Percentiles rank a stretch among this genome's conserved stretches.
These are phyloP conservation scores for Diaporthe sp. DNA, from an alignment of 2,329 filamentous ascomycete species.

Conservation along the genomic window DNA sequence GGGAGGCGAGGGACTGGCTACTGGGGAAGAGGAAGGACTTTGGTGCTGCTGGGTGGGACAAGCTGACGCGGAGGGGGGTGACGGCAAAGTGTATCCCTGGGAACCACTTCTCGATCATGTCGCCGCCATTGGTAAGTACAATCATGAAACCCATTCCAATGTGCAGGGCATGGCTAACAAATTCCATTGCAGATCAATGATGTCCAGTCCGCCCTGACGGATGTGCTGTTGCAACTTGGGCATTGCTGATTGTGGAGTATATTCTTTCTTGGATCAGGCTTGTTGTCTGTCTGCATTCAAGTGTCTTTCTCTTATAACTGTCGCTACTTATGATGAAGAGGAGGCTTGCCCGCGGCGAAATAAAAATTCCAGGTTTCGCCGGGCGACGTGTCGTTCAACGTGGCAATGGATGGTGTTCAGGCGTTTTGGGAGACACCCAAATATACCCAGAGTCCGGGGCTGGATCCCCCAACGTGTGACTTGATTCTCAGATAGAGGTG, in stretches of 20 bases:
- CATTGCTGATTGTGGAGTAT: neutral
- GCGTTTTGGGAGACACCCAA: neutral
- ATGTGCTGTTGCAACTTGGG: neutral
- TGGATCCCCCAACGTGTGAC: neutral
- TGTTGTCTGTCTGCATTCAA: neutral
- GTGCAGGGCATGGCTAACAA: neutral
- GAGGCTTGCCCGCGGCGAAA: neutral
- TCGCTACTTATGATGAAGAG: neutral
- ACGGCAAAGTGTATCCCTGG: neutral
- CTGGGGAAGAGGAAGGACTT: slow-evolving; percentile 27
- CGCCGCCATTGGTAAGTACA: slow-evolving; percentile 10
- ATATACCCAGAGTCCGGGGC: neutral
- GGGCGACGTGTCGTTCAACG: neutral
- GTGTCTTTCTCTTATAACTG: neutral
- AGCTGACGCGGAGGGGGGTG: neutral
- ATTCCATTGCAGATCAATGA: neutral
- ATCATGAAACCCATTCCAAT: fast-evolving
- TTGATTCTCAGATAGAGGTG: too few species aligned
- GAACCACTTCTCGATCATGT: slow-evolving; percentile 19
- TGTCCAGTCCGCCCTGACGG: neutral
- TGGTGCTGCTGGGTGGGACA: slow-evolving; percentile 6
- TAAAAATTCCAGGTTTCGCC: too few species aligned
- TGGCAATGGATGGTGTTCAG: neutral
- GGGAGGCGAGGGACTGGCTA: slow-evolving; percentile 7
- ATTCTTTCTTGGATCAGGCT: too few species aligned